Evolutionary conservation across 257 asterid species (phyloP).

Genomic region (Agastache rugosa): DNA sequence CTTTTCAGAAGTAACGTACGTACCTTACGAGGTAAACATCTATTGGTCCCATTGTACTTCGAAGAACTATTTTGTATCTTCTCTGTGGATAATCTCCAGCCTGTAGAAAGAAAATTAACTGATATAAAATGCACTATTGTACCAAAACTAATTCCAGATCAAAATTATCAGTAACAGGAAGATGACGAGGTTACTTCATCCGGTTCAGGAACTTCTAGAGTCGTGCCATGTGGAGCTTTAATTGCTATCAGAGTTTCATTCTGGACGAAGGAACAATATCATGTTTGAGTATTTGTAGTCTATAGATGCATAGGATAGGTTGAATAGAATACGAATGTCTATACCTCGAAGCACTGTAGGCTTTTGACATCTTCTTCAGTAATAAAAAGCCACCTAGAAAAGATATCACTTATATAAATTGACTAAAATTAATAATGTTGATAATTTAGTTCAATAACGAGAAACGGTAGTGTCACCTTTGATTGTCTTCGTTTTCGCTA

Average conservation of each 20-base stretch:
- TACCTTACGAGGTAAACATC: conserved; percentile 86
- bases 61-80: conserved; percentile 68
- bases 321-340: conserved; percentile 8
- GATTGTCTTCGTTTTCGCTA: conserved; percentile 64
- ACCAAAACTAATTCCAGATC: background rate
- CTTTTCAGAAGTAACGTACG: background rate
- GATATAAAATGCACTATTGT: background rate
- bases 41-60: conserved; percentile 86
- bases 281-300: conserved; percentile 20
- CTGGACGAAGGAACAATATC: conserved; percentile 43
- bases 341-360: conserved; percentile 81
- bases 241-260: conserved; percentile 84
- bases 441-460: conserved; percentile 8
- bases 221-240: conserved; percentile 89
- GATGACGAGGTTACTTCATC: conserved; percentile 58
- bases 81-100: conserved; percentile 86
- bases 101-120: conserved; percentile 40
- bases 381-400: conserved; percentile 74
- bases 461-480: conserved; percentile 41
- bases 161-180: conserved; percentile 1
- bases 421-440: background rate
- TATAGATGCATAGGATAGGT: background rate
- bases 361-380: conserved; percentile 81
- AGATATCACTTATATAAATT: conserved; percentile 12
- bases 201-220: conserved; percentile 83